Evolutionary conservation across 2,329 filamentous ascomycete species (phyloP), one percentile per base, ranked within the genome.

Genomic region (Xylaria polymorpha): DNA sequence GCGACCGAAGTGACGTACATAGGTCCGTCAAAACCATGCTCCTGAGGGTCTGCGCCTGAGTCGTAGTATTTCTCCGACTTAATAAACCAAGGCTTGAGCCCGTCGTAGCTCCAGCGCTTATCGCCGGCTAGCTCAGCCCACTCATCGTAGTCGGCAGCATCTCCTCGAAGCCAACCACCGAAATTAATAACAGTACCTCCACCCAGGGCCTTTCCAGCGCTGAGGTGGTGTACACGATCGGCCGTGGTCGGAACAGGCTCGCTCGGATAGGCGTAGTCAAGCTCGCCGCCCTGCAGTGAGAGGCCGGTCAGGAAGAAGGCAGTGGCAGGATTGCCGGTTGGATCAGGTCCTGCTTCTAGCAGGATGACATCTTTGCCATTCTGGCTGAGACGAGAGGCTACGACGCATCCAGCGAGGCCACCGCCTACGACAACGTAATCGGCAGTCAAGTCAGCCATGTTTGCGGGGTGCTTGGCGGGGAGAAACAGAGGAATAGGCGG

Each of bases 21-120:
- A 56, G 53, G 53, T 39, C 53, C 53, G 12, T 56, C 53, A 32
- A 56, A 56, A n/a, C 53, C 53, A 39, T 56, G 53, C n/a, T 56
- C 53, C 1, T 56, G 53, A 39, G 53, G 53, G 35, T 56, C 53
- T 37, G 53, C 53, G 14, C 9, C 10, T n/a, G 53, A 56, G 10
- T 56, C 32, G 22, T 39, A 56, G 35, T 22, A 56, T 39, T 56
- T 56, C 32, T 56, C 53, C 53, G 53, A 56, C 53, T 56, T 56
- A 10, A 56, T 29, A 22, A 56, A 56, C 53, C 53, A 56, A 9
- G 53, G 53, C 53, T 39, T 56, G 32, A 56, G 35, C n/a, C 53
- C 53, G 14, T 56, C 18, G 32, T 56, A 56, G 53, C 53, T 56
- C 53, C 53, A 56, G n/a, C 53, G 53, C 53, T 56, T 56, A 22